These are phyloP conservation scores for Peniophora sp. DNA, from an alignment of 1,284 basidiomycete genomes.

Conservation along the genomic window DNA sequence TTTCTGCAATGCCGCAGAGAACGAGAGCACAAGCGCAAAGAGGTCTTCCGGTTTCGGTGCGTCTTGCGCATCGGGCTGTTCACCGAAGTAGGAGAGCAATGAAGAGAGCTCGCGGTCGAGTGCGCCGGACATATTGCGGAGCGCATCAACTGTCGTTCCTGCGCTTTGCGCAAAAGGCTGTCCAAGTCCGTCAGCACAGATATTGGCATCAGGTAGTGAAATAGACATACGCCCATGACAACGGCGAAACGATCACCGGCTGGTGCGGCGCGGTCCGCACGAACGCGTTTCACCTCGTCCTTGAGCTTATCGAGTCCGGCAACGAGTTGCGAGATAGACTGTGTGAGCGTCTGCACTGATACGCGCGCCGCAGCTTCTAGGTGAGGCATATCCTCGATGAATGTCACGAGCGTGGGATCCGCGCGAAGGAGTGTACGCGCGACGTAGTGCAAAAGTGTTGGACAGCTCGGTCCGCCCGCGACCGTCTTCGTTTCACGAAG, in stretches of 20 bases:
- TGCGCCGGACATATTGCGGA: conserved; percentile 52
- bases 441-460: conserved; percentile 83
- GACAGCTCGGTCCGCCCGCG: conserved; percentile 59
- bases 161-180: conserved; percentile 51
- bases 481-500: conserved; percentile 80
- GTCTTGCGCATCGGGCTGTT: conserved; percentile 51
- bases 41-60: conserved; percentile 72
- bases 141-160: conserved; percentile 43
- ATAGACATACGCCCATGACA: conserved; percentile 50
- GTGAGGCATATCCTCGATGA: conserved; percentile 76
- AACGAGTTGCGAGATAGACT: conserved; percentile 52
- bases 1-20: conserved; percentile 74
- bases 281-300: conserved; percentile 43
- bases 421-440: conserved; percentile 66
- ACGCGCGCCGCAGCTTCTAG: conserved; percentile 78
- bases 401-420: conserved; percentile 61
- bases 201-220: conserved; percentile 17
- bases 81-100: conserved; percentile 67
- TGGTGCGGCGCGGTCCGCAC: conserved; percentile 24
- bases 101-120: conserved; percentile 54
- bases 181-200: neutral
- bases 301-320: conserved; percentile 51
- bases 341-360: conserved; percentile 55
- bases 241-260: conserved; percentile 52
- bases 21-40: conserved; percentile 65